These are phyloP conservation scores for Leccinum imitatum DNA, from an alignment of 768 basidiomycete genomes.

Conservation along the genomic window DNA sequence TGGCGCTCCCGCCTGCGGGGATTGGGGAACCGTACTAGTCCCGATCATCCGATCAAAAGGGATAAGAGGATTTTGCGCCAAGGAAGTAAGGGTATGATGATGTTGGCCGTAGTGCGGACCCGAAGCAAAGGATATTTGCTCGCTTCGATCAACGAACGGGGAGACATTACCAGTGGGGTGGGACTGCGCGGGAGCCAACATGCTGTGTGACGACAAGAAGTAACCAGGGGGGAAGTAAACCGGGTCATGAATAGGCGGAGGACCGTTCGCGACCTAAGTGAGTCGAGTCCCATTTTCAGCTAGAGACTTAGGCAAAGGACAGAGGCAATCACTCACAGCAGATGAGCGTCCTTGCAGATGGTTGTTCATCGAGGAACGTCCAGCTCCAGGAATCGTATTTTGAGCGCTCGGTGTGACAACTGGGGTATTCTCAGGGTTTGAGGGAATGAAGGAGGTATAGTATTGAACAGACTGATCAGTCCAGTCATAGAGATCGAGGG, in stretches of 20 bases:
- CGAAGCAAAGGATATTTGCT: not conserved
- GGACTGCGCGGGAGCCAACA: not conserved
- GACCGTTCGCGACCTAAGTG: not conserved
- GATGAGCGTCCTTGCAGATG: not conserved
- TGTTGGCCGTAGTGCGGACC: not conserved
- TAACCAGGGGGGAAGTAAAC: too few relatives aligned
- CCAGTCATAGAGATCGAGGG: not conserved
- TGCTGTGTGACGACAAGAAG: not conserved
- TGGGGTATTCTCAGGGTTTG: not conserved
- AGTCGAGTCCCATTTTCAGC: not conserved
- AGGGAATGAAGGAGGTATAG: not conserved
- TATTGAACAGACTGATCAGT: not conserved
- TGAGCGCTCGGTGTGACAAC: not conserved
- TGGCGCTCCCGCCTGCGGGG: too few relatives aligned
- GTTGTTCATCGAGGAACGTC: too few relatives aligned
- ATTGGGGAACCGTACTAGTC: too few relatives aligned
- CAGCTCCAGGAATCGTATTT: rapidly evolving
- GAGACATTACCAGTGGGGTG: not conserved
- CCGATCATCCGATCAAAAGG: not conserved
- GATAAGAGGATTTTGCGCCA: not conserved
- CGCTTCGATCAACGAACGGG: not conserved
- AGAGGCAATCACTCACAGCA: not conserved
- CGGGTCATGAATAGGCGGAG: not conserved
- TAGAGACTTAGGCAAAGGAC: not conserved
- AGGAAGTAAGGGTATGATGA: too few relatives aligned